A percentile compares a stretch with the other conserved stretches of the same genome.
Conservation (phyloP, 1,284 basidiomycete species). For the Chalciporus sp. region DNA sequence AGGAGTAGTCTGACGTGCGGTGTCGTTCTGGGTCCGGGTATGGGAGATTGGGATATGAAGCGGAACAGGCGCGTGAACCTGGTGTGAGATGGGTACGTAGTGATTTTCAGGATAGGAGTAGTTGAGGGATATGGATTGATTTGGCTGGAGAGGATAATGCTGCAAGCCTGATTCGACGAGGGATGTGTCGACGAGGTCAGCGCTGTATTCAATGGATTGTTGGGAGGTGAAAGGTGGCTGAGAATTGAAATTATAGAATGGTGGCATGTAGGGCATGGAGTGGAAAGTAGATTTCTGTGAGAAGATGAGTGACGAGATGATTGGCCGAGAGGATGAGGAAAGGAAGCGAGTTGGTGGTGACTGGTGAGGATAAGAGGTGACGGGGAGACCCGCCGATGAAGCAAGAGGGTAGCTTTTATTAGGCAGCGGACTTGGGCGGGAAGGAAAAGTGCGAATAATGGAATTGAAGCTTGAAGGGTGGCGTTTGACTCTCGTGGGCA, state of each 20-base stretch:
- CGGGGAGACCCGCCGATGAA: neutral
- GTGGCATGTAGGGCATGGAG: constrained; percentile 9
- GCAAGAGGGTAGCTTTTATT: neutral
- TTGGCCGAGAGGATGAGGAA: neutral
- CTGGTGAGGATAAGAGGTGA: neutral
- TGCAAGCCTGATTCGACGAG: constrained; percentile 3
- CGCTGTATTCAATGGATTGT: neutral
- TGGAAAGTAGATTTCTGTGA: neutral
- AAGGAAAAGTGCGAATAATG: neutral
- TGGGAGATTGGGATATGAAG: constrained; percentile 22
- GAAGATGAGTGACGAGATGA: neutral
- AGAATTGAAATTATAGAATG: constrained; percentile 12
- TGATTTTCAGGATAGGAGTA: constrained; percentile 17
- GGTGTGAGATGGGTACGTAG: constrained; percentile 19
- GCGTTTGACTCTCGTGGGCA: neutral
- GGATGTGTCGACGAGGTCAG: constrained; percentile 14
- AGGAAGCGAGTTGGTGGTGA: neutral
- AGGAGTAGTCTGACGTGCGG: neutral
- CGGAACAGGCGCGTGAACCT: constrained; percentile 35
- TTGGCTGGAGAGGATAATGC: neutral
- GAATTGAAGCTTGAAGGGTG: neutral
- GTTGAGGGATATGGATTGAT: constrained; percentile 4
- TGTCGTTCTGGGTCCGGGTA: constrained; percentile 16
- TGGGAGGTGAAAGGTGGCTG: neutral
- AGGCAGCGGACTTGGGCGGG: neutral